Evolutionary conservation across 331 rosid genomes (phyloP).

Genomic region (Rosa hybrid): DNA sequence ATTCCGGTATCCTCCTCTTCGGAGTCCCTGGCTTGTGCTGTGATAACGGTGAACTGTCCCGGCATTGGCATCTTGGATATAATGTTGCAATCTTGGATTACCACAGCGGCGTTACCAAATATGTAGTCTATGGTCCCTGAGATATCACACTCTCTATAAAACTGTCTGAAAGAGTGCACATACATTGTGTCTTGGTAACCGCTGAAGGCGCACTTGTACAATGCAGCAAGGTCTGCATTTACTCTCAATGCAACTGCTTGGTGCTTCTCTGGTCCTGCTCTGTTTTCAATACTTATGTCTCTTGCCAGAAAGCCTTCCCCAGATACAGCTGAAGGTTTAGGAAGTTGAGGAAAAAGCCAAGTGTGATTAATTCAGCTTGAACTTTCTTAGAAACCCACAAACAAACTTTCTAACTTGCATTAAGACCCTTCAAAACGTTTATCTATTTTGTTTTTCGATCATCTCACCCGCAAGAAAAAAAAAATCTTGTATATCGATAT

Average conservation of each 20-base stretch:
- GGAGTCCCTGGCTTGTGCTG: slow-evolving; percentile 65
- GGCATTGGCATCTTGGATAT: slow-evolving; percentile 53
- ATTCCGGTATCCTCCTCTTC: slow-evolving; percentile 67
- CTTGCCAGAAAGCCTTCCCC: slow-evolving; percentile 74
- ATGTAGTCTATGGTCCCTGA: slow-evolving; percentile 70
- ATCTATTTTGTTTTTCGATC: neutral
- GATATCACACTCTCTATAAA: slow-evolving; percentile 71
- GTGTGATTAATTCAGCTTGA: neutral
- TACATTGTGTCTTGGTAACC: slow-evolving; percentile 72
- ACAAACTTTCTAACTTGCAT: neutral
- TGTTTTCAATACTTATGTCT: slow-evolving; percentile 63
- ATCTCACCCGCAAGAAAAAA: too few species aligned
- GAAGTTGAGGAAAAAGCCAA: neutral
- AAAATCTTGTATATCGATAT: too few species aligned
- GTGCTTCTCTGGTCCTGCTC: slow-evolving; percentile 60
- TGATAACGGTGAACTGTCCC: slow-evolving; percentile 56
- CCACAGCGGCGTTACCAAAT: slow-evolving; percentile 70
- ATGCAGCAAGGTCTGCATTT: slow-evolving; percentile 60
- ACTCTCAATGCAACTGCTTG: slow-evolving; percentile 72
- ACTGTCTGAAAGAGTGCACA: slow-evolving; percentile 69
- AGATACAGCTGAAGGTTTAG: slow-evolving; percentile 47
- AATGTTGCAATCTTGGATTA: slow-evolving; percentile 52
- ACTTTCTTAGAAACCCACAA: neutral
- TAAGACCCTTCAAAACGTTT: neutral
- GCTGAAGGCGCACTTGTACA: slow-evolving; percentile 52